These are phyloP conservation scores for Cardamine occulta DNA, from an alignment of 345 rosid genomes.

Conservation along the genomic window DNA sequence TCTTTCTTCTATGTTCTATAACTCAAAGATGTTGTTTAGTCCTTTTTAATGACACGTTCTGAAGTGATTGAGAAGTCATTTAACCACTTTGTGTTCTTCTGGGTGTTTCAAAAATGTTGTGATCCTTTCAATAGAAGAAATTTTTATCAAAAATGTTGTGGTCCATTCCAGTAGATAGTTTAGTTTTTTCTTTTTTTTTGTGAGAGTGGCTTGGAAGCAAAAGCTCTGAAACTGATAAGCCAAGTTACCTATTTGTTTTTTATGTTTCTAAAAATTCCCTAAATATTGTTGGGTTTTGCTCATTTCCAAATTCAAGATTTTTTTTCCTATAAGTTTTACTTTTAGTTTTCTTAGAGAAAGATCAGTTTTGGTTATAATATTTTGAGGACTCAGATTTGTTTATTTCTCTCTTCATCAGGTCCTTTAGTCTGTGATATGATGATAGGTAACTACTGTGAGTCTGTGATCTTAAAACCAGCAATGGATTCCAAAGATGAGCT, in stretches of 20 bases:
- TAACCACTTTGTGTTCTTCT: background rate
- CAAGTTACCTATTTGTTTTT: conserved; percentile 3
- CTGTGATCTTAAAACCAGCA: background rate
- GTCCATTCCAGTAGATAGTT: background rate
- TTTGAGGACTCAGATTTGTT: conserved; percentile 21
- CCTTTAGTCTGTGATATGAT: conserved; percentile 44
- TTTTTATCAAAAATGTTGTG: background rate
- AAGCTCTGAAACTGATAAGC: conserved; percentile 5
- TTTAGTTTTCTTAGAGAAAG: background rate
- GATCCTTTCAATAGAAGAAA: background rate
- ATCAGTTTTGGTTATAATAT: background rate
- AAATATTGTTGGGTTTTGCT: background rate
- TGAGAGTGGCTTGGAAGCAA: conserved; percentile 6
- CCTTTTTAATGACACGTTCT: background rate
- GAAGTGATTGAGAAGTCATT: conserved; percentile 2
- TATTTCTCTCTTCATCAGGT: conserved; percentile 46
- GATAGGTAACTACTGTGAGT: conserved; percentile 2
- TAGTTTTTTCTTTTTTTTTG: background rate
- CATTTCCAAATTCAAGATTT: background rate
- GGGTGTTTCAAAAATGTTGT: background rate
- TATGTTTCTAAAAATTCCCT: background rate
- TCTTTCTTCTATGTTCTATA: background rate
- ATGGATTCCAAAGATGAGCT: conserved; percentile 93
- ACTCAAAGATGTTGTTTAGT: background rate
- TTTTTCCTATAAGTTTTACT: background rate